Evolutionary conservation across 495 filamentous ascomycete genomes (phyloP).

Genomic region (Daldinia vernicosa): DNA sequence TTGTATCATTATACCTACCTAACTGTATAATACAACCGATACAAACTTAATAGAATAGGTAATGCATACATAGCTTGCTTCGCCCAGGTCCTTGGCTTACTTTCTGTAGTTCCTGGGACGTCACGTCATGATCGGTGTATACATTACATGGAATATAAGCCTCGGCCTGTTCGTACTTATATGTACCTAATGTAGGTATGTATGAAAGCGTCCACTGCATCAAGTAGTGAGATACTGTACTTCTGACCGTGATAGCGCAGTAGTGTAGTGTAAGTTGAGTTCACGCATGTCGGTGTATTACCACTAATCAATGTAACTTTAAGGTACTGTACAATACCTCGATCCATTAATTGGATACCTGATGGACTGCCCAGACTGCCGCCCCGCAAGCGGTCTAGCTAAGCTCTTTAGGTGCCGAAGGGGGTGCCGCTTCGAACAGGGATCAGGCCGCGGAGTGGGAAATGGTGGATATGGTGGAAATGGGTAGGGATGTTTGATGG

Average conservation of each 20-base stretch:
- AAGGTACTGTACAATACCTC: constrained; percentile 9
- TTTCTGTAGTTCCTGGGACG: neutral
- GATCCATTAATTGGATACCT: constrained; percentile 18
- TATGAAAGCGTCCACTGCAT: neutral
- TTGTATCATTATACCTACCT: neutral
- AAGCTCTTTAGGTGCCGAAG: constrained; percentile 43
- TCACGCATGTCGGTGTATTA: constrained; percentile 11
- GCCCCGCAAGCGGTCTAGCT: constrained; percentile 39
- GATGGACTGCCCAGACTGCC: neutral
- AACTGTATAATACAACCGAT: no score
- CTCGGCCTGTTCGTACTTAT: neutral
- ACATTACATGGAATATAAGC: neutral
- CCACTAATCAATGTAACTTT: constrained; percentile 19
- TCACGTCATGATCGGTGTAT: neutral
- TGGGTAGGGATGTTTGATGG: constrained; percentile 9
- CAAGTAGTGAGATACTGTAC: constrained; percentile 4
- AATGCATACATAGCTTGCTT: neutral
- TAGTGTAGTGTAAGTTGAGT: constrained; percentile 11
- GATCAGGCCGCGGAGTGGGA: constrained; percentile 25
- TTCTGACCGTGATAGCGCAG: neutral
- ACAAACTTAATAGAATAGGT: no score
- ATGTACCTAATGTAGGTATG: neutral
- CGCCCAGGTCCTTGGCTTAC: neutral
- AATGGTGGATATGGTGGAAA: neutral
- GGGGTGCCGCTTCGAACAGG: constrained; percentile 30